Conservation (phyloP, 768 basidiomycete genomes). For the Serendipita vermifera region DNA sequence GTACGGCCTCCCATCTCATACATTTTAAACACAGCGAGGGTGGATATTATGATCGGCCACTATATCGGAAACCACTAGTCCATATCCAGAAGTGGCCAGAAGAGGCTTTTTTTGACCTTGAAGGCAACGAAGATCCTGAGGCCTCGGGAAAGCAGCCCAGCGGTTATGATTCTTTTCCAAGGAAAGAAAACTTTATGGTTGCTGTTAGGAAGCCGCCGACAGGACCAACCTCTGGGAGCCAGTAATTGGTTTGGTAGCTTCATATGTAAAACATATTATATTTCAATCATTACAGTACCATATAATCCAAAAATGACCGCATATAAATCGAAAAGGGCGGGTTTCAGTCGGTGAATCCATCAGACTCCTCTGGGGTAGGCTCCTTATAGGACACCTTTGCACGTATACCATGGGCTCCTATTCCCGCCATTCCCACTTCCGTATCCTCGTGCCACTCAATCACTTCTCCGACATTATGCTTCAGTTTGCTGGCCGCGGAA, state of each 20-base stretch:
- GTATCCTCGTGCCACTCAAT: constrained; percentile 1
- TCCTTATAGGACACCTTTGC: constrained; percentile 6
- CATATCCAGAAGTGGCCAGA: background rate
- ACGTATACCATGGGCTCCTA: background rate
- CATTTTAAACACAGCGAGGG: background rate
- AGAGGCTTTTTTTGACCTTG: background rate
- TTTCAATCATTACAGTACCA: background rate
- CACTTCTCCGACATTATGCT: background rate
- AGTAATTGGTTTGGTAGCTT: background rate
- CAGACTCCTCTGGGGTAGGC: background rate
- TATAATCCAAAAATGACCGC: background rate
- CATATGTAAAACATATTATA: background rate
- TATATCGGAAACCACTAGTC: background rate
- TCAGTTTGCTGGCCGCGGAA: background rate
- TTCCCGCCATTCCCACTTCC: constrained; percentile 4
- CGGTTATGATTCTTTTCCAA: background rate
- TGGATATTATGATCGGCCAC: background rate
- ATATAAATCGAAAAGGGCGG: background rate
- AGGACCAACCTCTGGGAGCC: background rate
- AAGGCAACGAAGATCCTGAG: background rate
- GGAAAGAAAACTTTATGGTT: background rate
- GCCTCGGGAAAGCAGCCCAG: background rate
- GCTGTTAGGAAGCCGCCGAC: background rate
- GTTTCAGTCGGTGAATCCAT: background rate
- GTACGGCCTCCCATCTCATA: background rate